Evolutionary conservation across 768 basidiomycete species (phyloP).

Genomic region (Amanita exitialis): DNA sequence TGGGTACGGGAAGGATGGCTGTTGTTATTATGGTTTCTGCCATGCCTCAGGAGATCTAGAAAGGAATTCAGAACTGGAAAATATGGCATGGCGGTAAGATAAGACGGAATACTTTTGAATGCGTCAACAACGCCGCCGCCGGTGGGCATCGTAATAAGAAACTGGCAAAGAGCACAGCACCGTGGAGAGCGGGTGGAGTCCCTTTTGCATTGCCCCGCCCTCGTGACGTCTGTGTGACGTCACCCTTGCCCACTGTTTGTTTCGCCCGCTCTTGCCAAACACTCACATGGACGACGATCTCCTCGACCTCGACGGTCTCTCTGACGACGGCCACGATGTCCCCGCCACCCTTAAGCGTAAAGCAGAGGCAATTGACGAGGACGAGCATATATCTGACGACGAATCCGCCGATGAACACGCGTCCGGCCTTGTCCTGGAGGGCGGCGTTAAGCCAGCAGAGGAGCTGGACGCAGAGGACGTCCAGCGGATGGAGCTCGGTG

Average conservation of each 20-base stretch:
- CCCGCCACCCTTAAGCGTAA: constrained; percentile 51
- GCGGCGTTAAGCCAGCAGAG: constrained; percentile 89
- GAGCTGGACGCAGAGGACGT: constrained; percentile 93
- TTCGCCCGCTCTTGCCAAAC: not conserved
- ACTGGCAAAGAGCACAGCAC: not conserved
- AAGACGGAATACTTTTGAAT: constrained; percentile 61
- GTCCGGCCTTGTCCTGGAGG: constrained; percentile 64
- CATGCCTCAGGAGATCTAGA: constrained; percentile 74
- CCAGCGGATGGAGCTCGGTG: constrained; percentile 84
- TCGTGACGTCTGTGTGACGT: no score
- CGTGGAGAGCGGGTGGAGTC: constrained; percentile 5
- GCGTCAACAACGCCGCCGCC: constrained; percentile 65
- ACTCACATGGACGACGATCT: constrained; percentile 64
- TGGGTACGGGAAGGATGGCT: constrained; percentile 11
- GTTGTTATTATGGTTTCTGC: constrained; percentile 51
- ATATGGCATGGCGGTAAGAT: constrained; percentile 7
- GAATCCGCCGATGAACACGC: constrained; percentile 36
- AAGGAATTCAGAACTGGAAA: constrained; percentile 11
- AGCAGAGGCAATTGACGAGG: constrained; percentile 33
- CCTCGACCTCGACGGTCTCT: constrained; percentile 82
- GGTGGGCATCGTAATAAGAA: constrained; percentile 33
- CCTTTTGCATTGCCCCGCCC: not conserved
- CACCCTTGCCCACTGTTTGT: constrained; percentile 1
- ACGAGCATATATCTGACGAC: constrained; percentile 49
- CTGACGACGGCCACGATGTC: constrained; percentile 46